phyloP scores from a whole-genome alignment of 2,329 filamentous ascomycete genomes.

The Fragosphaeria purpurea region DNA sequence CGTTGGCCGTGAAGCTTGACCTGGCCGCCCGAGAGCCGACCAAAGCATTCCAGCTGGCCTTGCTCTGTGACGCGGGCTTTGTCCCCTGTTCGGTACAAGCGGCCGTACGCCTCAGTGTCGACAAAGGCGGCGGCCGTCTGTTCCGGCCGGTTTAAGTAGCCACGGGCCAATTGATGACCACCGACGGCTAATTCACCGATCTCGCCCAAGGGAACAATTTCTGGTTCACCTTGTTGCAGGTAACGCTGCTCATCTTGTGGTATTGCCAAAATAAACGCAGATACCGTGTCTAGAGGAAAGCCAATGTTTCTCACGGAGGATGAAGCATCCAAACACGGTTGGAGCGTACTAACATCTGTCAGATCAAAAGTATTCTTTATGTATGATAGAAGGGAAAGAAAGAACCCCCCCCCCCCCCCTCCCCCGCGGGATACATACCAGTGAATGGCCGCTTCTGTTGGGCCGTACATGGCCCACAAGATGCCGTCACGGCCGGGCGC shows the following conservation, averaged over 20 bases:
- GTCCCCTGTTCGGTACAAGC: conserved; percentile 77
- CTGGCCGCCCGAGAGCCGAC: conserved; percentile 69
- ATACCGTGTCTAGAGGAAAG: conserved; percentile 69
- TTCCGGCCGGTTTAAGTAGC: conserved; percentile 71
- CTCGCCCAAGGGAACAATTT: conserved; percentile 53
- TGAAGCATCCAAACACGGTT: conserved; percentile 46
- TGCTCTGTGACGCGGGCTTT: conserved; percentile 58
- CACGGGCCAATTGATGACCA: conserved; percentile 66
- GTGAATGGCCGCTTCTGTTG: conserved; percentile 85
- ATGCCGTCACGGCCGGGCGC: conserved; percentile 44
- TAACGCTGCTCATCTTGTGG: conserved; percentile 14
- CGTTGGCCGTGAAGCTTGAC: conserved; percentile 80
- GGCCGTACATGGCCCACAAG: conserved; percentile 88
- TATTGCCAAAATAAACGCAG: conserved; percentile 58
- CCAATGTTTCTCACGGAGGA: conserved; percentile 63
- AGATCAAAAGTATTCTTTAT: neutral
- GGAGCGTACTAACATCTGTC: conserved; percentile 48
- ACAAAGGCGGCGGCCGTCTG: conserved; percentile 67
- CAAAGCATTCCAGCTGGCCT: conserved; percentile 72
- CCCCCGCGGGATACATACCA: conserved; percentile 41
- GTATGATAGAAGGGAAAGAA: neutral
- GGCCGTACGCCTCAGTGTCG: conserved; percentile 48
- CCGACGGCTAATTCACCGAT: conserved; percentile 74
- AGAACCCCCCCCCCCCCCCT: no score
- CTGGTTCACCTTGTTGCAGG: neutral